Percentiles rank a stretch among this genome's conserved stretches.
These are phyloP conservation scores for Jaapia argillacea DNA, from an alignment of 768 basidiomycete species.

Conservation along the genomic window DNA sequence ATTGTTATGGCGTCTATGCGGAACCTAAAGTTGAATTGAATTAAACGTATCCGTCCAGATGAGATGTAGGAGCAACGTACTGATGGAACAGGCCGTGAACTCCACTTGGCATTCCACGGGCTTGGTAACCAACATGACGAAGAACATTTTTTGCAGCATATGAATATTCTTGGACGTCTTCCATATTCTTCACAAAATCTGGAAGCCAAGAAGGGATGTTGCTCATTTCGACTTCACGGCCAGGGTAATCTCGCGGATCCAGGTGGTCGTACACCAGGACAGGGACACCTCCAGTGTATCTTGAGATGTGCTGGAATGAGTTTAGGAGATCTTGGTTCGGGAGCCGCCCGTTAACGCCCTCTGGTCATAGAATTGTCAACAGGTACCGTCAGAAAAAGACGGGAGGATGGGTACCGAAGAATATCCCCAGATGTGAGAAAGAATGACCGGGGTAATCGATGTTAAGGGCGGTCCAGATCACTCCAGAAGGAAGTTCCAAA, in stretches of 20 bases:
- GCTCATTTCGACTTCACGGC: slow-evolving; percentile 16
- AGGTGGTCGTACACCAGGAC: slow-evolving; percentile 75
- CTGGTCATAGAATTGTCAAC: slow-evolving; percentile 32
- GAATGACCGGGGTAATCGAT: slow-evolving; percentile 97
- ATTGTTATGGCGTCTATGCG: slow-evolving; percentile 92
- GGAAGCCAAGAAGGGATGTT: slow-evolving; percentile 38
- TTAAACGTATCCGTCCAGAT: not conserved
- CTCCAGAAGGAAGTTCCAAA: slow-evolving; percentile 63
- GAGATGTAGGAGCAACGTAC: slow-evolving; percentile 28
- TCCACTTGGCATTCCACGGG: slow-evolving; percentile 73
- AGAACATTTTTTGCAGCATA: slow-evolving; percentile 57
- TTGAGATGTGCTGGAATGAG: slow-evolving; percentile 63
- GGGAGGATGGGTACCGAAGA: slow-evolving; percentile 55
- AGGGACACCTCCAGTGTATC: slow-evolving; percentile 66
- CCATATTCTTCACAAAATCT: slow-evolving; percentile 26
- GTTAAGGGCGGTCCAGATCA: slow-evolving; percentile 92
- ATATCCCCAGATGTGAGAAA: slow-evolving; percentile 92
- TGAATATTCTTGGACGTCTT: slow-evolving; percentile 38
- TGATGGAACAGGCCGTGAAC: slow-evolving; percentile 86
- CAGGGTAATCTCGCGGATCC: slow-evolving; percentile 33
- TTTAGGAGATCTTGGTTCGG: slow-evolving; percentile 96
- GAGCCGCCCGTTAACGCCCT: slow-evolving; percentile 89
- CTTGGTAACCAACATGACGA: slow-evolving; percentile 66
- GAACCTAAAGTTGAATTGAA: slow-evolving; percentile 41
- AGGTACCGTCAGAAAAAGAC: slow-evolving; percentile 1